phyloP scores from a whole-genome alignment of 177 flowering plant species.

The Vitis hybrid region DNA sequence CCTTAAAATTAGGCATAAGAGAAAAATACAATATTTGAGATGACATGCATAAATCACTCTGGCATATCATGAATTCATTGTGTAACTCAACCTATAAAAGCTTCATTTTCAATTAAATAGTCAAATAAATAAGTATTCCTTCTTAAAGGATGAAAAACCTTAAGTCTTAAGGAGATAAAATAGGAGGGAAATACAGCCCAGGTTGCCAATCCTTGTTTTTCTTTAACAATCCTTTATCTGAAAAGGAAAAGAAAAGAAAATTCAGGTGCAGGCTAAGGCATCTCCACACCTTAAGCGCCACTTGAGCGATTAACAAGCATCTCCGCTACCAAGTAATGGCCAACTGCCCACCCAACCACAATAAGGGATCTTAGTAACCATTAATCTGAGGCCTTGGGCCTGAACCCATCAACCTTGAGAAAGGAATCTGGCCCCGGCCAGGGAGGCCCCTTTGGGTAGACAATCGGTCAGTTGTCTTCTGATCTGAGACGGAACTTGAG shows the following conservation, averaged over 20 bases:
- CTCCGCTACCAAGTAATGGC: background rate
- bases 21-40: too few species aligned
- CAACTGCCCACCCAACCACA: background rate
- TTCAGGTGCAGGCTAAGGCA: background rate
- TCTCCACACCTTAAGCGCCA: background rate
- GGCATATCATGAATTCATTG: too few species aligned
- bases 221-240: background rate
- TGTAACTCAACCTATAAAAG: too few species aligned
- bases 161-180: too few species aligned
- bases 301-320: background rate
- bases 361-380: slow-evolving; percentile 50
- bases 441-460: slow-evolving; percentile 47
- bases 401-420: slow-evolving; percentile 68
- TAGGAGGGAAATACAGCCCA: too few species aligned
- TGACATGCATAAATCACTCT: too few species aligned
- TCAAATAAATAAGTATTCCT: slow-evolving; percentile 1
- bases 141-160: background rate
- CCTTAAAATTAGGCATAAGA: too few species aligned
- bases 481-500: slow-evolving; percentile 64
- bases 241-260: background rate
- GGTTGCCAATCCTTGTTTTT: too few species aligned
- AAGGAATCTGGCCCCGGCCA: slow-evolving; percentile 56
- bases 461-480: slow-evolving; percentile 35
- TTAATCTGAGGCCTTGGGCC: slow-evolving; percentile 68
- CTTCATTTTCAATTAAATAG: too few species aligned